These are phyloP conservation scores for Russula compacta DNA, from an alignment of 768 basidiomycete genomes.

Conservation along the genomic window DNA sequence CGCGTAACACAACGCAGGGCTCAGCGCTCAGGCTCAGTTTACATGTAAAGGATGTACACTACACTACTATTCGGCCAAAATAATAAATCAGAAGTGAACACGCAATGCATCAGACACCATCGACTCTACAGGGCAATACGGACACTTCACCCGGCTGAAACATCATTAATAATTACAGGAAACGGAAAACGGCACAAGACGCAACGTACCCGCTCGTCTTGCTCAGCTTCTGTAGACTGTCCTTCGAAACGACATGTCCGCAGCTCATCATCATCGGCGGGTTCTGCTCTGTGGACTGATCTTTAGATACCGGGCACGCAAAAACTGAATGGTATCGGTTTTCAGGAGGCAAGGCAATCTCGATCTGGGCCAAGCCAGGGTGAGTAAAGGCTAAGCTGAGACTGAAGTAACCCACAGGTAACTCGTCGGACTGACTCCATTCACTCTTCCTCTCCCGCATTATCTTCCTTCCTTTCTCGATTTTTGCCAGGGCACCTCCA, in stretches of 20 bases:
- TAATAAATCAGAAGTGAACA: conserved; percentile 47
- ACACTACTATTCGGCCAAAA: not conserved
- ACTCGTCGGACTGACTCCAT: conserved; percentile 82
- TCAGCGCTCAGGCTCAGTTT: too few species aligned
- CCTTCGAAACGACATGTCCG: conserved; percentile 91
- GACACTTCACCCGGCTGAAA: conserved; percentile 84
- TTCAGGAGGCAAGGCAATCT: conserved; percentile 78
- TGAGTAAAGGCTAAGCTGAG: conserved; percentile 17
- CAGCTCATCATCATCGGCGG: conserved; percentile 98
- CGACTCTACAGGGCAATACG: conserved; percentile 89
- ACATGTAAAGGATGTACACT: not conserved
- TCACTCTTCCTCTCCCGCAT: conserved; percentile 91
- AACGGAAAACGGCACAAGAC: conserved; percentile 30
- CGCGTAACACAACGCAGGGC: not conserved
- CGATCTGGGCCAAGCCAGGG: conserved; percentile 51
- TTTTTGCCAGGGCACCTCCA: conserved; percentile 80
- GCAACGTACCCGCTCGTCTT: conserved; percentile 60
- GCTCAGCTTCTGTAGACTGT: conserved; percentile 81
- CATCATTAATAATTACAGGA: conserved; percentile 77
- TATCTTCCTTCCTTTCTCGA: conserved; percentile 89
- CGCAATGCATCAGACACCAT: conserved; percentile 43
- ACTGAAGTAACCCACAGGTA: conserved; percentile 52
- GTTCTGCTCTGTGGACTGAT: conserved; percentile 86
- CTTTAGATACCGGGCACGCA: conserved; percentile 95
- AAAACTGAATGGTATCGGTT: conserved; percentile 96